Conservation (phyloP, 768 basidiomycete species). For the Pleurotus ostreatus region DNA sequence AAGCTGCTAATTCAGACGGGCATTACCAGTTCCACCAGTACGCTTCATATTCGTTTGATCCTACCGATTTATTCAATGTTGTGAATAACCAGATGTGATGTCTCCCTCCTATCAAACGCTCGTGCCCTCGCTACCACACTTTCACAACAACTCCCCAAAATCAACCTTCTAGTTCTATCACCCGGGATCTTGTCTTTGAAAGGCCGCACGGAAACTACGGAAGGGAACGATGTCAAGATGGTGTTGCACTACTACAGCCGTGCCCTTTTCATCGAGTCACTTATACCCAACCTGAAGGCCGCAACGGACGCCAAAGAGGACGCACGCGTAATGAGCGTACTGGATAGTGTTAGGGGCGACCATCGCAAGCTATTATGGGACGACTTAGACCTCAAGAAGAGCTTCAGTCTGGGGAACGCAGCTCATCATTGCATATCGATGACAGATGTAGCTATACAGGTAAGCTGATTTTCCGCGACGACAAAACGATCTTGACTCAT, state of each 20-base stretch:
- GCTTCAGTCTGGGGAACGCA: constrained; percentile 30
- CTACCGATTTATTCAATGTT: constrained; percentile 29
- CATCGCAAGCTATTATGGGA: constrained; percentile 36
- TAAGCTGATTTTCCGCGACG: no score
- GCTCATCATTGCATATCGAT: constrained; percentile 36
- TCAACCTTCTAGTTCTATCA: constrained; percentile 51
- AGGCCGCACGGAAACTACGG: constrained; percentile 37
- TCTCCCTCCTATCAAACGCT: constrained; percentile 46
- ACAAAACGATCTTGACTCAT: no score
- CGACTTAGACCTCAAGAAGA: constrained; percentile 49
- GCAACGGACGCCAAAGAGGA: constrained; percentile 45
- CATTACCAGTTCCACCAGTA: constrained; percentile 1
- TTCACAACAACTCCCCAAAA: constrained; percentile 29
- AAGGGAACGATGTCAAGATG: constrained; percentile 40
- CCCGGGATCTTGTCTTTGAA: constrained; percentile 35
- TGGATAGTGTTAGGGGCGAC: constrained; percentile 27
- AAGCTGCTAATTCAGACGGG: constrained; percentile 17
- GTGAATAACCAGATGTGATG: constrained; percentile 44
- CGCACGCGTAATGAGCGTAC: constrained; percentile 43
- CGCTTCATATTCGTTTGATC: background rate
- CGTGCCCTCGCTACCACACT: constrained; percentile 26
- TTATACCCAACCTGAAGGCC: constrained; percentile 37
- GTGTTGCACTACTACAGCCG: constrained; percentile 49
- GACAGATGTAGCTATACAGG: constrained; percentile 40
- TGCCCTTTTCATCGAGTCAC: constrained; percentile 44